Base-by-base conservation (phyloP, 129 eudicot species). In the Centrapalus pauciflorus region DNA sequence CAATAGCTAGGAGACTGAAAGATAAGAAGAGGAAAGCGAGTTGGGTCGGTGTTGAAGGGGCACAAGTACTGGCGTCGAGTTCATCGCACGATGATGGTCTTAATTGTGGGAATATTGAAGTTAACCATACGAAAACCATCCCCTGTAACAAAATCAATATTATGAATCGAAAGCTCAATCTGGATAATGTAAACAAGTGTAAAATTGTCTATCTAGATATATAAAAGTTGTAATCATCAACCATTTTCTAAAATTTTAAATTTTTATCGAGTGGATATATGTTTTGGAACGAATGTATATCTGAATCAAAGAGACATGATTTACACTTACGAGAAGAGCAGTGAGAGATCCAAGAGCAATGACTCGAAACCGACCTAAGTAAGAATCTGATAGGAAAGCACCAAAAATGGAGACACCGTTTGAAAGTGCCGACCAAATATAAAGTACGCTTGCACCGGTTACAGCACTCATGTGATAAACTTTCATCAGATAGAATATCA, bases 51-150 rank as follows among this genome's bases (percentile, higher is more conserved):
- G 83, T 72, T 37, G 95, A 54, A 2, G 75, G 25, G 41, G 10
- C 73, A 50, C 89, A 83, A 70, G n/a, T n/a, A n/a, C 16, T 38
- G 25, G 27, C 5, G 11, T 41, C 43, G 46, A 27, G 49, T 20
- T 64, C 61, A 20, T 56, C 41, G 67, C 95, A 89, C 10, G 87
- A 76, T 35, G 81, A 43, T 24, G 94, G 96, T 60, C 66, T 79
- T 17, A 82, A 64, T 45, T 69, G 83, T 19, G 94, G 94, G 67
- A 89, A 51, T 16, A 85, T 40, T 16, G 96, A 48, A 17, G 96
- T 89, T 38, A 72, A 57, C 94, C 96, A 89, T 0, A 89, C 71
- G 9, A 76, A 76, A 56, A 54, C 64, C 79, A 75, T 69, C 38
- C 96, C 96, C 96, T 89, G 71, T 24, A 59, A 20, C 33, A 68